A percentile compares a stretch with the other conserved stretches of the same genome.
These are phyloP conservation scores for Penicillium daleae DNA, from an alignment of 495 filamentous ascomycete species.

Conservation along the genomic window DNA sequence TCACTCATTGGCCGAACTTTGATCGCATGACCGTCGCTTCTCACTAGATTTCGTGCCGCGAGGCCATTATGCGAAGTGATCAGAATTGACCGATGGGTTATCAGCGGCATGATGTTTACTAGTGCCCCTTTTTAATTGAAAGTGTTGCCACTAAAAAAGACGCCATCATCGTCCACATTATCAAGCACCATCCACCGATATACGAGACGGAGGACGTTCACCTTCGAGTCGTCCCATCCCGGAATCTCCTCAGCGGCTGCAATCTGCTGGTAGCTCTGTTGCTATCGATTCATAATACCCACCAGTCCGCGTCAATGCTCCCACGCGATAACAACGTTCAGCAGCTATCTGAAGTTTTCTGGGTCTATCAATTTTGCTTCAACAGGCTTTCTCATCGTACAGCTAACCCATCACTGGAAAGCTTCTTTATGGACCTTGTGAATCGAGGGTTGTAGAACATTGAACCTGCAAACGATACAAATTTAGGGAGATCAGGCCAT, in stretches of 20 bases:
- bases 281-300: constrained; percentile 57
- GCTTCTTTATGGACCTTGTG: too few species aligned
- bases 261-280: constrained; percentile 49
- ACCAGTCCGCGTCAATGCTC: constrained; percentile 40
- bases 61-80: constrained; percentile 45
- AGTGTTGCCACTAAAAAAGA: constrained; percentile 25
- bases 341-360: constrained; percentile 58
- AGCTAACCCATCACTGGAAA: too few species aligned
- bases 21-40: constrained; percentile 16
- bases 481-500: too few species aligned
- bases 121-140: constrained; percentile 11
- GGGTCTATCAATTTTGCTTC: too few species aligned
- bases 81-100: constrained; percentile 7
- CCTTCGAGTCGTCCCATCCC: constrained; percentile 25
- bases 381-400: too few species aligned
- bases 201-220: constrained; percentile 17
- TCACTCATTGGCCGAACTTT: constrained; percentile 39
- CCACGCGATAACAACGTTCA: constrained; percentile 47
- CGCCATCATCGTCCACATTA: constrained; percentile 31
- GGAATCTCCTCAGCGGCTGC: constrained; percentile 29
- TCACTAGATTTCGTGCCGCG: constrained; percentile 30
- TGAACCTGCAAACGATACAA: too few species aligned
- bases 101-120: neutral
- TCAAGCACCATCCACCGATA: constrained; percentile 34
- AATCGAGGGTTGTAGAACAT: too few species aligned